Evolutionary conservation across 192 early-diverging fungal species (phyloP), one percentile per base, ranked within the genome.

Genomic region (Paraglomus brasilianum): DNA sequence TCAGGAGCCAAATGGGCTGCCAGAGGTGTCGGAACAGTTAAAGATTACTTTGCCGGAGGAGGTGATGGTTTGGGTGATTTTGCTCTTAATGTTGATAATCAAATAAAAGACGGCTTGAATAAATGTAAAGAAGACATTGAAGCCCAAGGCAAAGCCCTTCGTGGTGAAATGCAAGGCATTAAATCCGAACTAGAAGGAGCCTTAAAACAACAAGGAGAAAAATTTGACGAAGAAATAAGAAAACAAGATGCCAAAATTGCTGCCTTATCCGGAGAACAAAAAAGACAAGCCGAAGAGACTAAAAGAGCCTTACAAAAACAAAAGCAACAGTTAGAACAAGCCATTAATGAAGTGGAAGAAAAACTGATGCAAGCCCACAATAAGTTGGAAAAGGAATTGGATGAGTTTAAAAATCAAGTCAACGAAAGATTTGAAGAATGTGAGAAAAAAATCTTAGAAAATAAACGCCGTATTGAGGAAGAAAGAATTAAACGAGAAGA

Each of bases 151-250:
- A 60, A 60, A 36, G 8, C 13, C 8, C 11, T 60, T 2, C 8
- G 15, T 41, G 19, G 19, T 13, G 2, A 43, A 41, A 60, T 60
- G 1, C 40, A 43, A 9, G 39, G 15, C 14, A 5, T 60, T 2
- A 60, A 60, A 60, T 41, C 58, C 7, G 58, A 60, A 60, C 6
- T 60, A 2, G 14, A 60, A 60, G 58, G 58, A 60, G 58, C 36
- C 11, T 6, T 60, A 1, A 40, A 60, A 13, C 58, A 60, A 41
- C 58, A 60, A 60, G 58, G 58, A 41, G 58, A 60, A 60, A 60
- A 60, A 60, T 41, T 41, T 41, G 58, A 60, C 6, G n/a, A 60
- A 21, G 58, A 60, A 60, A 41, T 60, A n/a, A 60, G 44, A 60
- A 4, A 5, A 3, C 6, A 43, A 13, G 58, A 60, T n/a, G 15